These are phyloP conservation scores for Apiosordaria backusii DNA, from an alignment of 495 filamentous ascomycete genomes.

Conservation along the genomic window DNA sequence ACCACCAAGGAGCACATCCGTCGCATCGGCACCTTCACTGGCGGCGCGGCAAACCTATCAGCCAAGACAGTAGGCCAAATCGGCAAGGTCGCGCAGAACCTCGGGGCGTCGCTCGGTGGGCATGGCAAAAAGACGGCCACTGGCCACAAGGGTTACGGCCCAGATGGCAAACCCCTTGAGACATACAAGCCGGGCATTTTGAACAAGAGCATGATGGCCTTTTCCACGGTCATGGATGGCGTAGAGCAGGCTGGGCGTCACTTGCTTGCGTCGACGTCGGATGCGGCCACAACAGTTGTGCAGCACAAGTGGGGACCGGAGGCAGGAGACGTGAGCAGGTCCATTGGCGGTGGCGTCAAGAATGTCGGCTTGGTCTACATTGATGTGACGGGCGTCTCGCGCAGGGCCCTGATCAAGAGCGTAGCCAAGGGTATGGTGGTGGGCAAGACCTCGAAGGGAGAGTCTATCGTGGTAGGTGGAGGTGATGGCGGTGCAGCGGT, in stretches of 20 bases:
- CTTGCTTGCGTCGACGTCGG: conserved; percentile 66
- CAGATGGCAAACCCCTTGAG: conserved; percentile 58
- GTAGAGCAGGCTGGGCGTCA: conserved; percentile 78
- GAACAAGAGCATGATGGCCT: conserved; percentile 95
- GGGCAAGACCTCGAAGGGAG: conserved; percentile 77
- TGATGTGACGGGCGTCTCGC: conserved; percentile 86
- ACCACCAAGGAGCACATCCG: conserved; percentile 79
- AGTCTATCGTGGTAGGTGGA: conserved; percentile 78
- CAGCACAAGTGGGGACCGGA: conserved; percentile 80
- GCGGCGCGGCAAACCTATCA: conserved; percentile 70
- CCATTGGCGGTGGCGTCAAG: conserved; percentile 80
- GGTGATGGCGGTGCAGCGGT: conserved; percentile 56
- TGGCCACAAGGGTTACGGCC: conserved; percentile 52
- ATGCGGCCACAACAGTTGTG: conserved; percentile 76
- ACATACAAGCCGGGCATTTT: conserved; percentile 83
- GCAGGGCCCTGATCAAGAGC: conserved; percentile 81
- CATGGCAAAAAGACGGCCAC: conserved; percentile 55
- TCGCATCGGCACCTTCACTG: conserved; percentile 77
- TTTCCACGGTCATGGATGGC: conserved; percentile 90
- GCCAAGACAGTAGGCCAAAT: conserved; percentile 84
- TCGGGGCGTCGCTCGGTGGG: conserved; percentile 71
- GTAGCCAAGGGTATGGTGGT: conserved; percentile 99
- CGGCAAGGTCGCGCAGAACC: conserved; percentile 75
- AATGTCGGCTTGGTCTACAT: conserved; percentile 99
- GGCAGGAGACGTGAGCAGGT: conserved; percentile 67